phyloP scores from a whole-genome alignment of 129 eudicot genomes.

The Kitagawia praeruptora region DNA sequence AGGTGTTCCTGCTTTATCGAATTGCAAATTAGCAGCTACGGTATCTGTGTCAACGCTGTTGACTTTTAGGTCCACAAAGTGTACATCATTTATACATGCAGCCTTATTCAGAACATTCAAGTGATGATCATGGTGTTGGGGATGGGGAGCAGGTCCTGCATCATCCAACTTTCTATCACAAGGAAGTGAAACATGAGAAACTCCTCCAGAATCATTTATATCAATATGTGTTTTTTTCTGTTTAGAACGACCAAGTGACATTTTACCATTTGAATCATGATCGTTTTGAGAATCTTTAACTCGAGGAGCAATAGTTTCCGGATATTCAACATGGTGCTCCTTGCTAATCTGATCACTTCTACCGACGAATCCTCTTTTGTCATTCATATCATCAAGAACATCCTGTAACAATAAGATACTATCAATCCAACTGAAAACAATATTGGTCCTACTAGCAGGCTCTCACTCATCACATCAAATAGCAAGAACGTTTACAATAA shows the following conservation, averaged over 20 bases:
- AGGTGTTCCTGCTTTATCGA: conserved; percentile 23
- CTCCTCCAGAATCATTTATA: conserved; percentile 21
- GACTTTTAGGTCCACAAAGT: conserved; percentile 21
- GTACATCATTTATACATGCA: conserved; percentile 16
- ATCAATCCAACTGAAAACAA: conserved; percentile 13
- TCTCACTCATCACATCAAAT: conserved; percentile 8
- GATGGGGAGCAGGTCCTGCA: conserved; percentile 15
- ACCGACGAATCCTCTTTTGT: conserved; percentile 11
- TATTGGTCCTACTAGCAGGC: not conserved
- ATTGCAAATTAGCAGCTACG: conserved; percentile 19
- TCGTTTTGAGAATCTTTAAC: conserved; percentile 19
- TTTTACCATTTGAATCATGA: conserved; percentile 22
- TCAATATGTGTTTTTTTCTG: conserved; percentile 24
- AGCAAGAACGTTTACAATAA: not conserved
- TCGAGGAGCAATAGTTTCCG: conserved; percentile 17
- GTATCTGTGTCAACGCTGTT: conserved; percentile 27
- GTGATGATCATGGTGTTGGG: conserved; percentile 1
- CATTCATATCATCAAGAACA: conserved; percentile 21
- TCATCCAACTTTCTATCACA: conserved; percentile 33
- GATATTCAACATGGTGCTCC: conserved; percentile 22
- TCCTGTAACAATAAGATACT: conserved; percentile 21
- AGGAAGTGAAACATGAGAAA: conserved; percentile 7
- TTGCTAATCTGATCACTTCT: conserved; percentile 15
- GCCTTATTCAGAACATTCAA: conserved; percentile 26
- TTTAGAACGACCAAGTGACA: conserved; percentile 12